Evolutionary conservation across 345 rosid genomes (phyloP), one percentile per base, ranked within the genome.

Genomic region (Arabis alpina): DNA sequence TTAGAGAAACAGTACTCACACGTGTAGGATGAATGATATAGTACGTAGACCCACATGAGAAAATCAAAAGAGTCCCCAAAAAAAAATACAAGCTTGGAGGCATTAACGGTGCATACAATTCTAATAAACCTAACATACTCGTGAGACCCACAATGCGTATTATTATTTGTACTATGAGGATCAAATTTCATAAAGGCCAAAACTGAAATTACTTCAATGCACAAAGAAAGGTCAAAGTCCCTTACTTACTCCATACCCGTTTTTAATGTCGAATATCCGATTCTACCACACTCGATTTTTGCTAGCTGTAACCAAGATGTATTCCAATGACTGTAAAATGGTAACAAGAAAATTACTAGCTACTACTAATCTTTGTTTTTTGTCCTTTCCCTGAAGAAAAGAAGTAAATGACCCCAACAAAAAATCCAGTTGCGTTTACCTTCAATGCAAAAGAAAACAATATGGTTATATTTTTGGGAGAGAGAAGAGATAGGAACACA

Each of bases 91-190:
- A 74, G 61, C 41, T 66, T 74, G 61, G 61, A 66, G 67, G 74
- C 70, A 68, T 61, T 68, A 68, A 75, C 70, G 78, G 61, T 75
- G 58, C 15, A 44, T 55, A 45, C 69, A 68, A 61, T 39, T 75
- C 74, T 15, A 61, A 75, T 75, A 75, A 61, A 66, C 74, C 78
- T 68, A 68, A 68, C 45, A 68, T 41, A 60, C 28, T 66, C 69
- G 47, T 68, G 69, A 75, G 78, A 75, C 78, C 78, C 78, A 75
- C 78, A 45, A 0, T 44, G 73, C 45, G 78, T 54, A 75, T 75
- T 75, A 75, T 75, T 75, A 75, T 44, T 25, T 75, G 78, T 75
- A 75, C 78, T 68, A 68, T 60, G 77, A 74, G 67, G 62, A 58
- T 74, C 78, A 74, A 30, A 66, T 58, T 36, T 66, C 52, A 45